Evolutionary conservation across 1,284 basidiomycete species (phyloP).

Genomic region (Golubevia pallescens): DNA sequence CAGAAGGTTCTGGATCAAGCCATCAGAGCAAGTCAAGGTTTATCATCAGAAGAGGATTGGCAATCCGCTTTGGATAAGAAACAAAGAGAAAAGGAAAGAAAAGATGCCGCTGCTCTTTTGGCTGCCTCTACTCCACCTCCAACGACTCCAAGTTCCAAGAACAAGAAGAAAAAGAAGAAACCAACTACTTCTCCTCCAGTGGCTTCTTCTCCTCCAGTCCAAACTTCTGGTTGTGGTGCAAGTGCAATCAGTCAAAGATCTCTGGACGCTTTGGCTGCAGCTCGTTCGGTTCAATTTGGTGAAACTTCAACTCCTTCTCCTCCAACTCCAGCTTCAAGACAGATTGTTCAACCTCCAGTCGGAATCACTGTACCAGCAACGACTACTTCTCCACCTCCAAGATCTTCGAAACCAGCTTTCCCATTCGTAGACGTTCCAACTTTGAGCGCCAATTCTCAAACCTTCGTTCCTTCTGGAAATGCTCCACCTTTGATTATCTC

Average conservation of each 20-base stretch:
- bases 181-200: not conserved
- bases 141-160: not conserved
- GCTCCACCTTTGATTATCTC: not conserved
- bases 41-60: not conserved
- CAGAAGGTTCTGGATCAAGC: not conserved
- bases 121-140: not conserved
- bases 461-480: not conserved
- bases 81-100: not conserved
- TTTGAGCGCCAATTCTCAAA: not conserved
- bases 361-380: not conserved
- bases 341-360: not conserved
- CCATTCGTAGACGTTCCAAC: not conserved
- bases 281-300: not conserved
- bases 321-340: not conserved
- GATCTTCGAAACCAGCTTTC: not conserved
- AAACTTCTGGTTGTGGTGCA: not conserved
- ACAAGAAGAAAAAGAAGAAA: not conserved
- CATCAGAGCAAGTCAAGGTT: not conserved
- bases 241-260: not conserved
- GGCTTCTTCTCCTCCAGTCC: not conserved
- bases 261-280: not conserved
- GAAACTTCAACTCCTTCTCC: not conserved
- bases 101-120: not conserved
- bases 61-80: not conserved
- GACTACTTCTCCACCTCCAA: not conserved